A percentile compares a stretch with the other conserved stretches of the same genome.
phyloP scores from a whole-genome alignment of 2,329 filamentous ascomycete species.

The Fusarium compactum region DNA sequence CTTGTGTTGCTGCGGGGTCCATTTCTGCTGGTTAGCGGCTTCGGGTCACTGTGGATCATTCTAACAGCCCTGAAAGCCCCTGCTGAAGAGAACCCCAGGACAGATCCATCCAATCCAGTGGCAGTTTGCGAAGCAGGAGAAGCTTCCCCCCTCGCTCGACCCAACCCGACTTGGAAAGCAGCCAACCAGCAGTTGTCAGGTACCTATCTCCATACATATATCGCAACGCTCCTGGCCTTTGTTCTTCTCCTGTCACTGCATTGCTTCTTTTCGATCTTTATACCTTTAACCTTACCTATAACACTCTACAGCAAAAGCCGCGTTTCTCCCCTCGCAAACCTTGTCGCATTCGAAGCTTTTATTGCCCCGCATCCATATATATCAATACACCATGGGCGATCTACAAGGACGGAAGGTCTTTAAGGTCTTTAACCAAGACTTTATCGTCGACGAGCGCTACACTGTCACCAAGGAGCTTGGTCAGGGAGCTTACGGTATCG shows the following conservation, averaged over 20 bases:
- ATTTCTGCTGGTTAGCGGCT: conserved; percentile 38
- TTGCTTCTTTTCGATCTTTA: conserved; percentile 12
- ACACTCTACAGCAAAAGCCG: background rate
- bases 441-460: conserved; percentile 97
- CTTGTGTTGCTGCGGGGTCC: conserved; percentile 41
- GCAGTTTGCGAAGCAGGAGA: conserved; percentile 10
- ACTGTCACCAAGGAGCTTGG: conserved; percentile 98
- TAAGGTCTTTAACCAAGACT: conserved; percentile 99
- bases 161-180: conserved; percentile 17
- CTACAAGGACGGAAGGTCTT: conserved; percentile 82
- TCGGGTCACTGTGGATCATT: conserved; percentile 39
- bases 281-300: conserved; percentile 2
- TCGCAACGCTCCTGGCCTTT: conserved; percentile 40
- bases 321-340: background rate
- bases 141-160: conserved; percentile 40
- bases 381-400: conserved; percentile 52
- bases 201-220: conserved; percentile 41
- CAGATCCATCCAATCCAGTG: conserved; percentile 21
- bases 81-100: conserved; percentile 21
- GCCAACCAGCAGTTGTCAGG: conserved; percentile 40
- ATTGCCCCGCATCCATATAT: conserved; percentile 31
- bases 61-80: conserved; percentile 42
- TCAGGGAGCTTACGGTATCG: conserved; percentile 98
- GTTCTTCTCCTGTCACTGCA: conserved; percentile 9
- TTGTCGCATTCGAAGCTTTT: conserved; percentile 29